A percentile compares a stretch with the other conserved stretches of the same genome.
Conservation (phyloP, 2,329 filamentous ascomycete species). For the Pseudogymnoascus pannorum region DNA sequence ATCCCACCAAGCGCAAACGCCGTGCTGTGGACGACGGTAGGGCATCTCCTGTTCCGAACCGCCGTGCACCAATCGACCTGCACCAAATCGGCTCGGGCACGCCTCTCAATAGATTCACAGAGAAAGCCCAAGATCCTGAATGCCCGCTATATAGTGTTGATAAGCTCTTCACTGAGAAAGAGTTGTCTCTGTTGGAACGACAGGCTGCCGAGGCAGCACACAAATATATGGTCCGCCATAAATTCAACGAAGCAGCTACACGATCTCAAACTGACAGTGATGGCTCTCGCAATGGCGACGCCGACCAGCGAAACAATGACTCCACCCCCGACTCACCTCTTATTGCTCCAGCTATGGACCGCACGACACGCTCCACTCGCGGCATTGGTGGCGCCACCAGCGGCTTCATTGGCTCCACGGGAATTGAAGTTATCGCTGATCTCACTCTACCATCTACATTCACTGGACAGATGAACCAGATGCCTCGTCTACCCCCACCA, state of each 20-base stretch:
- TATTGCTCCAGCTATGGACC: slow-evolving; percentile 53
- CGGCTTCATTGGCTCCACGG: slow-evolving; percentile 49
- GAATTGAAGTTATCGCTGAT: slow-evolving; percentile 53
- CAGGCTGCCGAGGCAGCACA: slow-evolving; percentile 54
- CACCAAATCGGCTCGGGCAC: slow-evolving; percentile 44
- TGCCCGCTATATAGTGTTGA: slow-evolving; percentile 57
- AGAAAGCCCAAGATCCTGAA: slow-evolving; percentile 48
- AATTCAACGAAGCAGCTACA: slow-evolving; percentile 20
- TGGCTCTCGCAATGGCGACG: slow-evolving; percentile 44
- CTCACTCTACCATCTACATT: slow-evolving; percentile 53
- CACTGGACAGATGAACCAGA: slow-evolving; percentile 23
- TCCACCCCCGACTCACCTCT: slow-evolving; percentile 39
- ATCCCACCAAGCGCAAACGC: slow-evolving; percentile 56
- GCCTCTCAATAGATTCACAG: slow-evolving; percentile 51
- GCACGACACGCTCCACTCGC: slow-evolving; percentile 55
- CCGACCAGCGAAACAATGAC: slow-evolving; percentile 37
- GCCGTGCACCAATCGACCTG: slow-evolving; percentile 43
- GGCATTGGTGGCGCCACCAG: slow-evolving; percentile 39
- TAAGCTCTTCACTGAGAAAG: slow-evolving; percentile 64
- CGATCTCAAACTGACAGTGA: slow-evolving; percentile 30
- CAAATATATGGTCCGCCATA: slow-evolving; percentile 52
- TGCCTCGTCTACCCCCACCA: slow-evolving; percentile 27
- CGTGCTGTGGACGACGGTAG: slow-evolving; percentile 50
- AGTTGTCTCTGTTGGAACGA: slow-evolving; percentile 59
- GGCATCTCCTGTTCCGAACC: slow-evolving; percentile 52